phyloP scores from a whole-genome alignment of 257 asterid genomes.

The Solanum clarkiae region DNA sequence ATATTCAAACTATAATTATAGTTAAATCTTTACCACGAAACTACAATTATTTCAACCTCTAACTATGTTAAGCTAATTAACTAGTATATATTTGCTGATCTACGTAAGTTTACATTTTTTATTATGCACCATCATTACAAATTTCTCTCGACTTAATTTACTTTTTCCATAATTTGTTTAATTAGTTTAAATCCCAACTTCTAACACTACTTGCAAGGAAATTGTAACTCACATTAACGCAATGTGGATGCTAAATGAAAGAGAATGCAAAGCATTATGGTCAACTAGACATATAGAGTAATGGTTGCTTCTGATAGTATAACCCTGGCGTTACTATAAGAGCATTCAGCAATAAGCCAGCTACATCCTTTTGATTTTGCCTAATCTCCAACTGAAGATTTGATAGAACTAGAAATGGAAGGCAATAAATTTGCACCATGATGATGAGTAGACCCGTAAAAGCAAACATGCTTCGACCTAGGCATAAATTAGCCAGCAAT shows the following conservation, averaged over 20 bases:
- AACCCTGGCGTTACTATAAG: neutral
- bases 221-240: neutral
- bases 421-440: neutral
- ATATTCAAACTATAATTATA: too few species aligned
- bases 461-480: neutral
- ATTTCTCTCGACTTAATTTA: neutral
- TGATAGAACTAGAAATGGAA: neutral
- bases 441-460: neutral
- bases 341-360: neutral
- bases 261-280: neutral
- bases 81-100: too few species aligned
- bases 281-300: neutral
- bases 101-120: too few species aligned
- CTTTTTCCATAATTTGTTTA: neutral
- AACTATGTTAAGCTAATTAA: too few species aligned
- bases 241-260: neutral
- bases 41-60: too few species aligned
- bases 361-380: neutral
- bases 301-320: neutral
- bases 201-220: neutral
- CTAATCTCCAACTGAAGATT: neutral
- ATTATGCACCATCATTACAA: too few species aligned
- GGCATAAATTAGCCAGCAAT: neutral
- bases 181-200: neutral
- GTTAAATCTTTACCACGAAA: too few species aligned